A percentile compares a stretch with the other conserved stretches of the same genome.
phyloP scores from a whole-genome alignment of 306 rosid genomes.

The Cicer arietinum region DNA sequence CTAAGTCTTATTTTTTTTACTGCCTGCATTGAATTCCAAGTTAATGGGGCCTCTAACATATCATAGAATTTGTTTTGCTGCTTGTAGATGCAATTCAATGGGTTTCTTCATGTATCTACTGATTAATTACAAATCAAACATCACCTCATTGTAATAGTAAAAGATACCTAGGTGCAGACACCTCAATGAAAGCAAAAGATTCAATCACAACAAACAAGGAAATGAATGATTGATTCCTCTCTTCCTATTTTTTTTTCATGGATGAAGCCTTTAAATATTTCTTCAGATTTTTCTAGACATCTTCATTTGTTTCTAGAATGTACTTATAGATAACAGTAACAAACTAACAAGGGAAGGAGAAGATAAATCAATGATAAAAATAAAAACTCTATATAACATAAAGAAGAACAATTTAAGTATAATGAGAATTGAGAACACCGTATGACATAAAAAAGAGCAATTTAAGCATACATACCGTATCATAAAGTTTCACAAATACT shows the following conservation, averaged over 20 bases:
- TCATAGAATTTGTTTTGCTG: no score
- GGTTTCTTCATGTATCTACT: neutral
- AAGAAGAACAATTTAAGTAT: no score
- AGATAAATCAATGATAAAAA: no score
- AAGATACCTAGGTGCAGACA: no score
- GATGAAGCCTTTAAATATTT: neutral
- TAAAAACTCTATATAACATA: no score
- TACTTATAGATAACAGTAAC: constrained; percentile 13
- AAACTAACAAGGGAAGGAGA: constrained; percentile 6
- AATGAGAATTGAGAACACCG: neutral
- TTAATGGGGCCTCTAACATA: no score
- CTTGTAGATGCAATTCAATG: neutral
- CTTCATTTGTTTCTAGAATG: constrained; percentile 9
- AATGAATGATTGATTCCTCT: neutral
- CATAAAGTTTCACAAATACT: neutral
- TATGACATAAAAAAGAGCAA: constrained; percentile 6
- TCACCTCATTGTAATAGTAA: neutral
- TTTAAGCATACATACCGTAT: constrained; percentile 26
- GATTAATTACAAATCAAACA: neutral
- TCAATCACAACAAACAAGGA: no score
- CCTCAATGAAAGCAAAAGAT: no score
- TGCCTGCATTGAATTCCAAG: no score
- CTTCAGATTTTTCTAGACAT: no score
- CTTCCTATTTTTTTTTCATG: neutral
- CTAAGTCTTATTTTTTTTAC: no score